phyloP scores from a whole-genome alignment of 768 basidiomycete species.

The Amanita pallidorosea region DNA sequence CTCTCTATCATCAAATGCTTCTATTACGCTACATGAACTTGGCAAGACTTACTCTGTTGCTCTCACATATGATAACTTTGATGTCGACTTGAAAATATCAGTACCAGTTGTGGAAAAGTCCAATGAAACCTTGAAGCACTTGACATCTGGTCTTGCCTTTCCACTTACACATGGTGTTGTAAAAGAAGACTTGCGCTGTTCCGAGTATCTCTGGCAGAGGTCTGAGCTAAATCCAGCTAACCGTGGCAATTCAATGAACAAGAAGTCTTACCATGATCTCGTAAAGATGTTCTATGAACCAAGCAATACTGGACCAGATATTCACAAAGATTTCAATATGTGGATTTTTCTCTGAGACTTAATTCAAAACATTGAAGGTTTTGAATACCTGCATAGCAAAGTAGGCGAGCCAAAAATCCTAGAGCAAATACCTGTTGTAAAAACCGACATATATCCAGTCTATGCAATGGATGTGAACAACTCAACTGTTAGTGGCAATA shows the following conservation, averaged over 20 bases:
- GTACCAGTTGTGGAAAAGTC: no score
- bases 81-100: constrained; percentile 13
- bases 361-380: constrained; percentile 1
- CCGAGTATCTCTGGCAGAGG: constrained; percentile 12
- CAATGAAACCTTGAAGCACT: constrained; percentile 11
- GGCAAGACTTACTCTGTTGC: constrained; percentile 8
- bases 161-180: constrained; percentile 12
- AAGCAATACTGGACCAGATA: constrained; percentile 1
- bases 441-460: constrained; percentile 6
- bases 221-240: constrained; percentile 6
- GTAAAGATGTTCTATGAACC: neutral
- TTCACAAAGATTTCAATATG: neutral
- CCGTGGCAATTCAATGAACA: neutral
- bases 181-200: constrained; percentile 10
- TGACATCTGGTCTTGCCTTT: constrained; percentile 15
- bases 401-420: constrained; percentile 7
- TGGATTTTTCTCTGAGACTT: constrained; percentile 12
- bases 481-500: constrained; percentile 10
- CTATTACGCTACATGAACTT: neutral
- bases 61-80: constrained; percentile 17
- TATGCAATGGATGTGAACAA: constrained; percentile 3
- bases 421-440: constrained; percentile 10
- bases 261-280: neutral
- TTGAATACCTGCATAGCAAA: neutral
- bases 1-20: constrained; percentile 10